Conservation (phyloP, 2,329 filamentous ascomycete species). For the Trichoderma citrinoviride region DNA sequence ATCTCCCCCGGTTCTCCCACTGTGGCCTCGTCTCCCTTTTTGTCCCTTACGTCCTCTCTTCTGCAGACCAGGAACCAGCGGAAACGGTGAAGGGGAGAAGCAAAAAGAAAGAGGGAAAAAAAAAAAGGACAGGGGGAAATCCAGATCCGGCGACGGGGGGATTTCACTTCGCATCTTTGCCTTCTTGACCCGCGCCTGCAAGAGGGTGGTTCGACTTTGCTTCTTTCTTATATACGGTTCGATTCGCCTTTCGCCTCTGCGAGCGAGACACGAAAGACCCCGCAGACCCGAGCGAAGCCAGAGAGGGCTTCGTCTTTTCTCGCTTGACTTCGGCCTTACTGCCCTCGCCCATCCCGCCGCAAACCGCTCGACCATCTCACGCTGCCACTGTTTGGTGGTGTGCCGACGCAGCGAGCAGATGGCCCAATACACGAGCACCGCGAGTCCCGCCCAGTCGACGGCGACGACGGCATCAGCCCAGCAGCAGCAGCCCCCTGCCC, state of each 20-base stretch:
- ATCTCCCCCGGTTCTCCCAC: not conserved
- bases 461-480: constrained; percentile 24
- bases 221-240: constrained; percentile 6
- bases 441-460: constrained; percentile 26
- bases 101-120: not conserved
- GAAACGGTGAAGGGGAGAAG: not conserved
- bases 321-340: constrained; percentile 26
- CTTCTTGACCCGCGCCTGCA: not conserved
- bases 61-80: not conserved
- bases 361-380: constrained; percentile 32
- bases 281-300: not conserved
- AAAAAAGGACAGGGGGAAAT: not conserved
- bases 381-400: not conserved
- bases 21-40: not conserved
- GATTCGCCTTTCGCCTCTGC: not conserved
- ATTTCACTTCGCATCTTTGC: no score
- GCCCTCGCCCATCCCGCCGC: constrained; percentile 36
- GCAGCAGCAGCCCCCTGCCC: constrained; percentile 24
- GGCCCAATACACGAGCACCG: constrained; percentile 26
- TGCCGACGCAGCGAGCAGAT: constrained; percentile 19
- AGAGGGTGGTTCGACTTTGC: not conserved
- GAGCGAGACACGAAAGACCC: constrained; percentile 13
- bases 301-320: not conserved
- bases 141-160: not conserved
- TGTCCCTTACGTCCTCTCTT: not conserved